These are phyloP conservation scores for Apiotrichum siamense DNA, from an alignment of 1,284 basidiomycete species.

Conservation along the genomic window DNA sequence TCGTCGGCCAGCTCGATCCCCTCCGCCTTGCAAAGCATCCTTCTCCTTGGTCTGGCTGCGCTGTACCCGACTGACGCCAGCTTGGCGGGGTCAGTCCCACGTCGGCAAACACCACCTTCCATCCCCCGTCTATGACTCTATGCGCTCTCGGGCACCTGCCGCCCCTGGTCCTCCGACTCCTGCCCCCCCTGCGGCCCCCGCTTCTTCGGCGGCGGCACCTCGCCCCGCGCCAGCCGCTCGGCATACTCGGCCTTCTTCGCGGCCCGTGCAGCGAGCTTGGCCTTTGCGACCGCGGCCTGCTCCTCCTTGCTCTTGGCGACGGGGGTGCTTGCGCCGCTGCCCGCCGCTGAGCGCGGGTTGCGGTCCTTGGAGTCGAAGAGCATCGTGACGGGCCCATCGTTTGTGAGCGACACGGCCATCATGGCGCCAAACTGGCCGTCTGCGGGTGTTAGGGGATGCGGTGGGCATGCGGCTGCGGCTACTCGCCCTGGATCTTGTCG, in stretches of 20 bases:
- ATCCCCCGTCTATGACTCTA: neutral
- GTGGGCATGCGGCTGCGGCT: neutral
- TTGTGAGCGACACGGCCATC: conserved; percentile 80
- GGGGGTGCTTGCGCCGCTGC: conserved; percentile 9
- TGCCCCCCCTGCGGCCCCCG: neutral
- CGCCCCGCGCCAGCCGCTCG: conserved; percentile 7
- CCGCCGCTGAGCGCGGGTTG: neutral
- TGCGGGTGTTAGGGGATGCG: too few relatives aligned
- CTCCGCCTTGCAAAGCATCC: too few relatives aligned
- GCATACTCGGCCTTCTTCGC: conserved; percentile 16
- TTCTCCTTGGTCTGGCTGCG: too few relatives aligned
- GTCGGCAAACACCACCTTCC: too few relatives aligned
- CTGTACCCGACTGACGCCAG: too few relatives aligned
- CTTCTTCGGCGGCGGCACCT: neutral
- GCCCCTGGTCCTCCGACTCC: neutral
- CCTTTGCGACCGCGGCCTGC: conserved; percentile 8
- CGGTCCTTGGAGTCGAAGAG: conserved; percentile 56
- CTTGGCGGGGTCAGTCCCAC: too few relatives aligned
- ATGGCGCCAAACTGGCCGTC: conserved; percentile 80
- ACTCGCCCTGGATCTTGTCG: conserved; percentile 68
- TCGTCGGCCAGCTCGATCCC: too few relatives aligned
- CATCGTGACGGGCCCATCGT: conserved; percentile 81
- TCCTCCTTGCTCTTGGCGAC: conserved; percentile 7
- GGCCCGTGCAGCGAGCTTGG: conserved; percentile 12
- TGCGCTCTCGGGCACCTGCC: neutral